These are phyloP conservation scores for Erythrobasidium hasegawianum DNA, from an alignment of 1,284 basidiomycete species.

Conservation along the genomic window DNA sequence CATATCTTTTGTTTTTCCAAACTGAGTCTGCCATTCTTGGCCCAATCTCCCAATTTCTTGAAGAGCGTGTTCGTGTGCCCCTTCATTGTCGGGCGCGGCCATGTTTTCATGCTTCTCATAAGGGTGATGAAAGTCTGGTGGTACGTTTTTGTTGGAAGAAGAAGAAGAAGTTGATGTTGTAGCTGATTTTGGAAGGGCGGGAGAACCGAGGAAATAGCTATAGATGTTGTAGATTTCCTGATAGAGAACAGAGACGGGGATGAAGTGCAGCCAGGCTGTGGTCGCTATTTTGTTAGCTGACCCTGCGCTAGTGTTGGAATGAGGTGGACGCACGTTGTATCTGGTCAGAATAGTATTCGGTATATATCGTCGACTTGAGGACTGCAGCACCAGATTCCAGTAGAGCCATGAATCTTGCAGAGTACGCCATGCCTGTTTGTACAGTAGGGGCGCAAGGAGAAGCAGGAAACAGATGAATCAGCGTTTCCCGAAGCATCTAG, in stretches of 20 bases:
- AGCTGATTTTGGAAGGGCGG: neutral
- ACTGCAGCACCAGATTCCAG: conserved; percentile 81
- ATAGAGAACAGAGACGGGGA: conserved; percentile 79
- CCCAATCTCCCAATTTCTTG: conserved; percentile 76
- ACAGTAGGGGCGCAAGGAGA: too few species aligned
- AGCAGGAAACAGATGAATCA: too few species aligned
- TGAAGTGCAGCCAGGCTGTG: conserved; percentile 76
- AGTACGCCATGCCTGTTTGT: conserved; percentile 90
- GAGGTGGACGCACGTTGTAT: conserved; percentile 53
- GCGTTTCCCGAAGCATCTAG: too few species aligned
- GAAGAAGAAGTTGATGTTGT: neutral
- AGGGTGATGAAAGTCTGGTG: conserved; percentile 71
- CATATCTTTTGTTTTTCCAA: conserved; percentile 77
- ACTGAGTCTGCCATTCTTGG: conserved; percentile 78
- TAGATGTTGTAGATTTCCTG: conserved; percentile 80
- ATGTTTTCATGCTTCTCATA: conserved; percentile 50
- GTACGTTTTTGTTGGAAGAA: too few species aligned
- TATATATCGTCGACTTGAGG: conserved; percentile 81
- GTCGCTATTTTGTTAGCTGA: too few species aligned
- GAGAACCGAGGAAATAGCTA: conserved; percentile 30
- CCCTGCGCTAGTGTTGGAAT: too few species aligned
- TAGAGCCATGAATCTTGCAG: conserved; percentile 78
- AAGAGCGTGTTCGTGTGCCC: conserved; percentile 67
- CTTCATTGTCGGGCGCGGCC: conserved; percentile 48
- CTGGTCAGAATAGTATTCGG: conserved; percentile 65